Conservation (phyloP, 495 filamentous ascomycete genomes). For the Tetracladium marchalianum region DNA sequence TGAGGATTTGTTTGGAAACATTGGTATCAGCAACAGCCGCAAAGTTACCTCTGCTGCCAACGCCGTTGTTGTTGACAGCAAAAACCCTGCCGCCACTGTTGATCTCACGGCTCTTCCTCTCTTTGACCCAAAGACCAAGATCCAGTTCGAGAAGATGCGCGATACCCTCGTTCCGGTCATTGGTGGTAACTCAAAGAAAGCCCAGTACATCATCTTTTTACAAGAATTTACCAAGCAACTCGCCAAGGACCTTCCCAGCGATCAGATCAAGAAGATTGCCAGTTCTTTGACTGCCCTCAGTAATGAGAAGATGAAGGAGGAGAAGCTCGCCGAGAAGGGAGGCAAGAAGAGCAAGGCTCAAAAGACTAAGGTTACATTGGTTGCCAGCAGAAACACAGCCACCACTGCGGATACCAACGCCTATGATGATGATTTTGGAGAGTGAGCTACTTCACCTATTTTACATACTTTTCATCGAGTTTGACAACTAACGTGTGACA, state of each 20-base stretch:
- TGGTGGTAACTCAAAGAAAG: conserved; percentile 65
- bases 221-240: conserved; percentile 86
- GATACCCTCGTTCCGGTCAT: conserved; percentile 70
- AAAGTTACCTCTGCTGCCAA: conserved; percentile 43
- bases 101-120: conserved; percentile 70
- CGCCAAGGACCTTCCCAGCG: conserved; percentile 75
- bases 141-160: conserved; percentile 68
- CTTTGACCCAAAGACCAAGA: conserved; percentile 83
- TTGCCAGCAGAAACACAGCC: conserved; percentile 53
- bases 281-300: conserved; percentile 72
- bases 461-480: background rate
- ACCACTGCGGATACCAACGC: conserved; percentile 54
- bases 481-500: background rate
- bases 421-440: conserved; percentile 73
- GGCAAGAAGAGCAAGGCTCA: conserved; percentile 93
- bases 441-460: conserved; percentile 39
- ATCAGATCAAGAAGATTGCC: conserved; percentile 91
- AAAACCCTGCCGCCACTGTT: conserved; percentile 65
- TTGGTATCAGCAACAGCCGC: conserved; percentile 64
- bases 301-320: conserved; percentile 99
- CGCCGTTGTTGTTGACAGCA: conserved; percentile 55
- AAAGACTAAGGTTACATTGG: conserved; percentile 83
- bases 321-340: conserved; percentile 89
- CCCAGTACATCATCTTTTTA: conserved; percentile 79
- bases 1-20: conserved; percentile 76